Evolutionary conservation across 2,329 filamentous ascomycete genomes (phyloP), one percentile per base, ranked within the genome.

Genomic region (Penicillium sp.): DNA sequence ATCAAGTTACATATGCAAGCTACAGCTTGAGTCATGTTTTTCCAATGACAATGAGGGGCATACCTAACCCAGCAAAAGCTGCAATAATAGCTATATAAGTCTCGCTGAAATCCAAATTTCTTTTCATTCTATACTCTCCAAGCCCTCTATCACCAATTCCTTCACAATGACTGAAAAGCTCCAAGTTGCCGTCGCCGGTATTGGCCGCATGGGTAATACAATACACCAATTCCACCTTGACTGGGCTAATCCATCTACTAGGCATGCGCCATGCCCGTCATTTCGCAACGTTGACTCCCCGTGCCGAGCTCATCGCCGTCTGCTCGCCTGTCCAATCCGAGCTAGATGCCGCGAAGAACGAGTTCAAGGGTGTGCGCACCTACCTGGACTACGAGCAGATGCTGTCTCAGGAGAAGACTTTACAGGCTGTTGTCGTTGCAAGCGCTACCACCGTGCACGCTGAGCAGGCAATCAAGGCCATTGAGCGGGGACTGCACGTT

Each of bases 321-420:
- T 78, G 73, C 54, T 76, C 76, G 6, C 76, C 77, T 2, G 75
- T 77, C 7, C 61, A 69, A 8, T 66, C 66, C 9, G 78, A 80
- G 62, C 64, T 77, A 6, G 62, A 74, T 14, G 82, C 81, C 79
- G 81, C 79, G 0, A 71, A 73, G 51, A 61, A 73, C 53, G 71
- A 79, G 54, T 79, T 72, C 61, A 42, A 42, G 37, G 82, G 81
- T 8, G 79, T 82, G 47, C 79, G 70, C 52, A 63, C 82, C 23
- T 85, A 84, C 71, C 73, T 70, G 52, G 72, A 81, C 67, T 85
- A 79, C 63, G 81, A 83, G 43, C 76, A 82, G 55, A 82, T 85
- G 81, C 74, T 85, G 49, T 75, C 78, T 67, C 80, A 83, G 56
- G 73, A 78, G 57, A 81, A 80, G 31, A 9, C 41, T 12, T 69